These are phyloP conservation scores for Phytophthora sp. DNA, from an alignment of 352 stramenopile genomes.

Conservation along the genomic window DNA sequence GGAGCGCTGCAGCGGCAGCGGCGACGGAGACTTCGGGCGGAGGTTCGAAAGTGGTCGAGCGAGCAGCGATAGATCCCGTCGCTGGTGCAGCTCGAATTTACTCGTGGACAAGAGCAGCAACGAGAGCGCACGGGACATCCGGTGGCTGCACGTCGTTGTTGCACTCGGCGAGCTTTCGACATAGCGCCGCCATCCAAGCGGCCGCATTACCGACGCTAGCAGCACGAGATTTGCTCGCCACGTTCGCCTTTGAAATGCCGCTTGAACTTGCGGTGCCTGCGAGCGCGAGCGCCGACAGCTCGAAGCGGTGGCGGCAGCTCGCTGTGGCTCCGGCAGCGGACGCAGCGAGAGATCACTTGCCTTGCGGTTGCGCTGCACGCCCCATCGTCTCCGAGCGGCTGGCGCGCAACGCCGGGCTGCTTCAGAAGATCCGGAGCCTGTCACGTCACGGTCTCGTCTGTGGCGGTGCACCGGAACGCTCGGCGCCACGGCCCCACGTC, in stretches of 20 bases:
- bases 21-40: background rate
- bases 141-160: conserved; percentile 37
- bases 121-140: conserved; percentile 19
- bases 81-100: conserved; percentile 27
- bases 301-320: too few species aligned
- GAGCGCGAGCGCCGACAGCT: conserved; percentile 1
- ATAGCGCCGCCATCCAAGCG: conserved; percentile 32
- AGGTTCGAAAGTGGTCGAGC: conserved; percentile 31
- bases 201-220: background rate
- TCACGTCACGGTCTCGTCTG: conserved; percentile 18
- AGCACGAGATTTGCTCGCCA: conserved; percentile 7
- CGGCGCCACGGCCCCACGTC: conserved; percentile 10
- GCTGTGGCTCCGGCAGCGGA: too few species aligned
- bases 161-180: conserved; percentile 25
- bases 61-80: conserved; percentile 9
- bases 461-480: conserved; percentile 22
- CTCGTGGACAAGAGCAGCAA: conserved; percentile 35
- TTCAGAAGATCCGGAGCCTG: conserved; percentile 29
- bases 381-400: conserved; percentile 3
- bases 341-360: conserved; percentile 4
- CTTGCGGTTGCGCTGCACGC: conserved; percentile 7
- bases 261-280: conserved; percentile 13
- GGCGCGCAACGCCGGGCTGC: conserved; percentile 9
- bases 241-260: conserved; percentile 2
- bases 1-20: background rate